A percentile compares a stretch with the other conserved stretches of the same genome.
Evolutionary conservation across 192 early-diverging fungal genomes (phyloP).

Genomic region (Umbelopsis sp.): DNA sequence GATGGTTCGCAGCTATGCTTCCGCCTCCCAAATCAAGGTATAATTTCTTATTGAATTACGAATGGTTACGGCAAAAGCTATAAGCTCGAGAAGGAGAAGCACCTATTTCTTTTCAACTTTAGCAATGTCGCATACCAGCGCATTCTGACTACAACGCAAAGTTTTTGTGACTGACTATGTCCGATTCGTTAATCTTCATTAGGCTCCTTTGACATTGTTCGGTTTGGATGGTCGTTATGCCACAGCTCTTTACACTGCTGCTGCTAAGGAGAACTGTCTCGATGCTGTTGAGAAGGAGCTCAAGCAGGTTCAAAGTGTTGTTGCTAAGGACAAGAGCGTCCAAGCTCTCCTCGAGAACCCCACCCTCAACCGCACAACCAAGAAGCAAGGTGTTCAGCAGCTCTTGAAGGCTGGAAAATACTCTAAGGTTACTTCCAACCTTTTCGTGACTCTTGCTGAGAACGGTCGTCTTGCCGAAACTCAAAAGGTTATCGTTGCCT

Average conservation of each 20-base stretch:
- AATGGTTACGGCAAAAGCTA: background rate
- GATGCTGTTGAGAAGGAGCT: slow-evolving; percentile 86
- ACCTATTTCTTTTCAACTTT: too few relatives aligned
- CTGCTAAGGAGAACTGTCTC: slow-evolving; percentile 78
- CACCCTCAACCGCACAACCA: slow-evolving; percentile 75
- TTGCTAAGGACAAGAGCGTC: slow-evolving; percentile 75
- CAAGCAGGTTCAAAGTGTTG: slow-evolving; percentile 58
- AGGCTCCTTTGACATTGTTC: slow-evolving; percentile 85
- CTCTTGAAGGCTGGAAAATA: slow-evolving; percentile 69
- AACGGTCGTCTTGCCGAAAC: slow-evolving; percentile 92
- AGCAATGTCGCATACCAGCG: too few relatives aligned
- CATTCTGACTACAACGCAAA: background rate
- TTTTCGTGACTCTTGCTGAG: slow-evolving; percentile 90
- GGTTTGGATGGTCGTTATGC: slow-evolving; percentile 98
- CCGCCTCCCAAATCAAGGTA: slow-evolving; percentile 56
- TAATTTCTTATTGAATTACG: background rate
- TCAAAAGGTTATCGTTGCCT: slow-evolving; percentile 78
- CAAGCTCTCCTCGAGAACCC: slow-evolving; percentile 84
- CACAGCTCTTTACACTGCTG: slow-evolving; percentile 94
- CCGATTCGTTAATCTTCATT: slow-evolving; percentile 3
- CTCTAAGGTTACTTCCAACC: slow-evolving; percentile 85
- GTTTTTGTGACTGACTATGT: background rate
- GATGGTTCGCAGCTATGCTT: slow-evolving; percentile 63
- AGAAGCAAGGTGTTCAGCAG: slow-evolving; percentile 73
- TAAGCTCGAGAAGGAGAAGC: background rate